phyloP scores from a whole-genome alignment of 495 filamentous ascomycete species.

The Patellaria atrata region DNA sequence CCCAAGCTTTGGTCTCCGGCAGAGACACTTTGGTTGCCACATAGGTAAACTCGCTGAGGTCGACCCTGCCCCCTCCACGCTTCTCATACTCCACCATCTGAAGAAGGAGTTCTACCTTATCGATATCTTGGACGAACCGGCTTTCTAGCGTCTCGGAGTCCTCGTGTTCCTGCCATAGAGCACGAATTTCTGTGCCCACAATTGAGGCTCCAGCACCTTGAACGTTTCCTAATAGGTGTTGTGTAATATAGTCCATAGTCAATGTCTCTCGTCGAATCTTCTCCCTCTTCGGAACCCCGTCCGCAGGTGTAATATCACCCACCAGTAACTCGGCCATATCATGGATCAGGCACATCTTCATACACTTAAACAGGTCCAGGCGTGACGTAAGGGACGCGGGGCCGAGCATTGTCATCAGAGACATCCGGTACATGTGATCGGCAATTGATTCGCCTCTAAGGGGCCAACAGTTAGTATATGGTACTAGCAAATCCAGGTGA shows the following conservation, averaged over 20 bases:
- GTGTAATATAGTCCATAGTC: conserved; percentile 80
- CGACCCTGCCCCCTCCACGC: conserved; percentile 41
- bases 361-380: conserved; percentile 69
- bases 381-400: conserved; percentile 53
- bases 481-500: too few relatives aligned
- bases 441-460: conserved; percentile 72
- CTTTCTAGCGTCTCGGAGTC: conserved; percentile 67
- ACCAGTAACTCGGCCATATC: conserved; percentile 95
- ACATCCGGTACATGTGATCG: conserved; percentile 99
- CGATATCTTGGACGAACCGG: conserved; percentile 86
- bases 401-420: conserved; percentile 87
- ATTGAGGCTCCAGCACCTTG: conserved; percentile 46
- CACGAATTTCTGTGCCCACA: conserved; percentile 56
- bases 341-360: conserved; percentile 85
- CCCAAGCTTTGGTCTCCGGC: conserved; percentile 69
- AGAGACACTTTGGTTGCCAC: conserved; percentile 60
- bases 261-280: conserved; percentile 73
- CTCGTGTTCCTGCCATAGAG: conserved; percentile 88
- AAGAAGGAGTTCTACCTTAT: conserved; percentile 86
- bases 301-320: conserved; percentile 88
- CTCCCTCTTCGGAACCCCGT: conserved; percentile 54
- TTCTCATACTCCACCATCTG: conserved; percentile 98
- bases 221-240: too few relatives aligned
- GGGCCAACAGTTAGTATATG: too few relatives aligned
- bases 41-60: conserved; percentile 71